Base-by-base conservation (phyloP, 768 basidiomycete genomes). In the Naganishia vaughanmartiniae region DNA sequence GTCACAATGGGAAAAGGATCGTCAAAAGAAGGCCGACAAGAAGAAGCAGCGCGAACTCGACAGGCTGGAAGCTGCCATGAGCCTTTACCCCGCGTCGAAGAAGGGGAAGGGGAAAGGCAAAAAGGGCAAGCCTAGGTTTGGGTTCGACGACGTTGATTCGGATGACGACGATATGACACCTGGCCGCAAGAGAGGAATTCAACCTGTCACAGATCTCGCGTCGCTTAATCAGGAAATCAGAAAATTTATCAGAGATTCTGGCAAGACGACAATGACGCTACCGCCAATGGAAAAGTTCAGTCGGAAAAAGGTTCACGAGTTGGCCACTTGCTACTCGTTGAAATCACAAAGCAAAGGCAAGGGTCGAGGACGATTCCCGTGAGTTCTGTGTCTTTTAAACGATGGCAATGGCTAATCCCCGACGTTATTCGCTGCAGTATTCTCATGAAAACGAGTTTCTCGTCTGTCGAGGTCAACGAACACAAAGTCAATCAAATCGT, bases 1-100 rank as follows among this genome's bases (percentile, higher is more conserved):
- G 65, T 85, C 82, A 0, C 88, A 87, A 70, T 96, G 92, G 92
- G 86, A 87, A 54, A 85, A 85, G 56, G 94, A 97, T 77, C 90
- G 92, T 1, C 82, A 84, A 65, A 89, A 88, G 83, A 98, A 96
- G 78, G 91, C 91, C 0, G 87, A 88, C 69, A 79, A 83, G 76
- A 95, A 92, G 78, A 85, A 83, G 1, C 83, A 85, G 19, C 88
- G 92, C 0, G 85, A 83, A 0, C 80, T 85, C 3, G 87, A 85
- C 19, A 86, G 86, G 14, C 81, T 89, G 1, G 83, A 85, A 21
- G 82, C 82, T 0, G 87, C 87, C 15, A 83, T 87, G 1, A 90
- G 93, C 75, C 89, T 89, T 0, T 79, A 88, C n/a, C 74, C 76
- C 15, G 74, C 84, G 9, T 73, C 72, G 31, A 76, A 75, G 42